Percentiles rank a stretch among this genome's conserved stretches.
These are phyloP conservation scores for Backusella luteola DNA, from an alignment of 192 early-diverging fungal species.

Conservation along the genomic window DNA sequence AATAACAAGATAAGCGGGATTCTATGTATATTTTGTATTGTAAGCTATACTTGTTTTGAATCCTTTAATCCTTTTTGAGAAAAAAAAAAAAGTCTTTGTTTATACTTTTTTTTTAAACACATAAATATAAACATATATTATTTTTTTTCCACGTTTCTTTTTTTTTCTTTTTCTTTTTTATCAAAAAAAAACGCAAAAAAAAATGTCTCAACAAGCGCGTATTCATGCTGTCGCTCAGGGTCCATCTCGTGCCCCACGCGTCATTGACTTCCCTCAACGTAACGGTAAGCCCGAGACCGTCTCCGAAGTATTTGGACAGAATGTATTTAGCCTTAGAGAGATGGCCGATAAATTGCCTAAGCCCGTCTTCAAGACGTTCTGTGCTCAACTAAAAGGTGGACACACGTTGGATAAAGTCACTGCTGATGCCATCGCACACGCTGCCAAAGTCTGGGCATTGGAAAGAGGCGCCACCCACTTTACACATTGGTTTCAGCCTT, in stretches of 20 bases:
- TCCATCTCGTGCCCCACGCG: conserved; percentile 65
- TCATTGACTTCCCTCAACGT: conserved; percentile 75
- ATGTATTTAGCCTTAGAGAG: conserved; percentile 92
- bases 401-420: conserved; percentile 88
- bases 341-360: conserved; percentile 92
- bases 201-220: conserved; percentile 46
- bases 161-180: not conserved
- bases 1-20: not conserved
- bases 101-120: not conserved
- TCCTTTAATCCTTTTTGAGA: not conserved
- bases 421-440: conserved; percentile 98
- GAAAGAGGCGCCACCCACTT: conserved; percentile 97
- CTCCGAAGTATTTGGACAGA: conserved; percentile 91
- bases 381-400: conserved; percentile 91
- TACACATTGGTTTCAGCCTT: conserved; percentile 99
- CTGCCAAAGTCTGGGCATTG: conserved; percentile 97
- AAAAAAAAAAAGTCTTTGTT: not conserved
- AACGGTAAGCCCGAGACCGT: conserved; percentile 72
- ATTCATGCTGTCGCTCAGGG: conserved; percentile 43
- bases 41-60: not conserved
- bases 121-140: not conserved
- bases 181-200: not conserved
- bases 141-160: not conserved
- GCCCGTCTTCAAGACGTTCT: conserved; percentile 89
- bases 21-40: not conserved